Base-by-base conservation (phyloP, 495 filamentous ascomycete genomes). In the Acidomyces sp. region DNA sequence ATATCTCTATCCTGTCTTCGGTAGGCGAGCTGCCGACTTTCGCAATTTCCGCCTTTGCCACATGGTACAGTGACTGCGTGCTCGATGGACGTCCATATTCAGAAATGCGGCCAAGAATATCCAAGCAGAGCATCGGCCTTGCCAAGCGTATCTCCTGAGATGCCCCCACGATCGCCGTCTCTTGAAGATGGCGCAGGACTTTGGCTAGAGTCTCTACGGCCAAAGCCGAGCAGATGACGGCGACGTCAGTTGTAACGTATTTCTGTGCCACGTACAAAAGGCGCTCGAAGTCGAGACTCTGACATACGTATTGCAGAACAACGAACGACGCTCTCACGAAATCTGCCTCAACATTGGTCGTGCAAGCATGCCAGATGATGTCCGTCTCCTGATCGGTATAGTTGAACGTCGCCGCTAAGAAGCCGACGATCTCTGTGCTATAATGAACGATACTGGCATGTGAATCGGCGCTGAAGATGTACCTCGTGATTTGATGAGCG, bases 401-500 rank as follows among this genome's bases (percentile, higher is more conserved):
- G 3, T 71, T 78, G 23, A 65, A 59, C 0, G 84, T 93, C 27
- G 90, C 82, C n/a, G 85, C 70, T 34, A 96, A 68, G 45, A 94
- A 96, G 0, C 80, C 81, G 28, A 93, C 66, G 39, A 96, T 81
- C 41, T 95, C 93, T 43, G 69, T 68, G 53, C 82, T 81, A 45
- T 83, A 73, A 29, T 63, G 67, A 32, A 93, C 92, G 42, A 97
- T 72, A 51, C 93, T 84, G 4, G 83, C 82, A 53, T 96, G 90
- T 13, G 90, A 93, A 40, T 85, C 86, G 30, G 87, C 76, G 1
- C 90, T 83, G 39, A 96, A 75, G 20, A 97, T 71, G 57, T 96
- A 84, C 6, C 84, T 82, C 26, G 93, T 55, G 7, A 93, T 56
- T 39, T 72, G 65, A 49, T 87, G 73, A 10, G 73, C 42, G 27